Conservation (phyloP, 352 stramenopile species). For the Globisporangium spiculum region DNA sequence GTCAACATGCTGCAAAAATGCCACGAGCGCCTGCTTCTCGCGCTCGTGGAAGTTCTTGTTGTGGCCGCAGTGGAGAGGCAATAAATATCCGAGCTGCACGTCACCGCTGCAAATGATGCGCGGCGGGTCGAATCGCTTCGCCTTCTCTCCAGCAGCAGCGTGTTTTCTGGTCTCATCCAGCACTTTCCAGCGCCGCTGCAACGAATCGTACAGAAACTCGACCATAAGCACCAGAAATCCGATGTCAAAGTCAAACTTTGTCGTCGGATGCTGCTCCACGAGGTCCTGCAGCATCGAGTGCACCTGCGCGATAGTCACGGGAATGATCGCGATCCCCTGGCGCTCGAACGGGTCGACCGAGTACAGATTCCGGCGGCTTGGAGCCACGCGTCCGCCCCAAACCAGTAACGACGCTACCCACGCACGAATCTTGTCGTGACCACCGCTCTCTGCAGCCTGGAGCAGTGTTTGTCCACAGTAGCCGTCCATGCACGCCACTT, state of each 20-base stretch:
- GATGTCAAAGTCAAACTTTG: conserved; percentile 79
- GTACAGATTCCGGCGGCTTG: conserved; percentile 25
- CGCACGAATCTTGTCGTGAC: conserved; percentile 76
- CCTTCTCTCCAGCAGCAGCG: conserved; percentile 14
- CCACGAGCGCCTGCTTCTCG: conserved; percentile 66
- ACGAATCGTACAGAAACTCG: conserved; percentile 68
- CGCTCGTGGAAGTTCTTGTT: conserved; percentile 81
- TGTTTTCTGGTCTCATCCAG: conserved; percentile 29
- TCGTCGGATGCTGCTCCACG: conserved; percentile 49
- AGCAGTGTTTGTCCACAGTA: conserved; percentile 82
- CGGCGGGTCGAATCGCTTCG: conserved; percentile 11
- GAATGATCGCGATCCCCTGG: conserved; percentile 62
- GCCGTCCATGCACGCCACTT: conserved; percentile 70
- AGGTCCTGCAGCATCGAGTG: conserved; percentile 50
- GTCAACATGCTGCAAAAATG: conserved; percentile 47
- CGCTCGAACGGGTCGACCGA: conserved; percentile 68
- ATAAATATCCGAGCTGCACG: conserved; percentile 44
- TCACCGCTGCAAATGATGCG: conserved; percentile 36
- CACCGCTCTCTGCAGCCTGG: conserved; percentile 69
- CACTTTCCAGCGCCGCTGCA: conserved; percentile 53
- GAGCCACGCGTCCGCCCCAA: conserved; percentile 62
- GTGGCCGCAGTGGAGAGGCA: conserved; percentile 80
- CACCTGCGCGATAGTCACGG: conserved; percentile 54
- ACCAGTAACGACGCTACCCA: conserved; percentile 72
- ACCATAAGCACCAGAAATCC: conserved; percentile 68